These are phyloP conservation scores for Penicillium sp. DNA, from an alignment of 2,329 filamentous ascomycete genomes.

Conservation along the genomic window DNA sequence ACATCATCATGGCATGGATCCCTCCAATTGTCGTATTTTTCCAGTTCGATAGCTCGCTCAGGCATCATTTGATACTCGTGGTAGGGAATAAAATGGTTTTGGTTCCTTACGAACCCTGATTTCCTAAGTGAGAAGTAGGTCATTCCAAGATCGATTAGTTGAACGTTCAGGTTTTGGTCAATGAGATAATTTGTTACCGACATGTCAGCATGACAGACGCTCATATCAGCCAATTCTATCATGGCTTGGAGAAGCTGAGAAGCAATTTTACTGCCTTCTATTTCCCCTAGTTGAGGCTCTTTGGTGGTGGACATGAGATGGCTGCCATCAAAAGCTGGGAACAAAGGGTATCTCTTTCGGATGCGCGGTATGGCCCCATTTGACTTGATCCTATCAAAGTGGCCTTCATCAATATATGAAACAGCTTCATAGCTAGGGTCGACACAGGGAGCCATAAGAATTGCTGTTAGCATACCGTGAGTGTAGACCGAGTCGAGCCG, in stretches of 20 bases:
- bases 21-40: conserved; percentile 2
- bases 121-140: conserved; percentile 17
- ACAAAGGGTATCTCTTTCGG: background rate
- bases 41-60: conserved; percentile 21
- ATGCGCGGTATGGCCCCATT: background rate
- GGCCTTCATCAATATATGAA: background rate
- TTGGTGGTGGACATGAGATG: conserved; percentile 15
- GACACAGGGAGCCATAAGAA: conserved; percentile 31
- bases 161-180: conserved; percentile 27
- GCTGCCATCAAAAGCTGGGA: conserved; percentile 13
- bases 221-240: conserved; percentile 30
- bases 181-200: conserved; percentile 32
- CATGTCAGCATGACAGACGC: conserved; percentile 28
- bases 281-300: conserved; percentile 23
- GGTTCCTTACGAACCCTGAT: background rate
- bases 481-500: conserved; percentile 30
- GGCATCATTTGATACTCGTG: conserved; percentile 30
- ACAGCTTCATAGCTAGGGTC: conserved; percentile 13
- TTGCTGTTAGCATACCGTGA: conserved; percentile 21
- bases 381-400: background rate
- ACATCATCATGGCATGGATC: background rate
- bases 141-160: conserved; percentile 31
- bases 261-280: conserved; percentile 29
- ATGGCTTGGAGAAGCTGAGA: conserved; percentile 31
- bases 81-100: conserved; percentile 14